Conservation (phyloP, 805 yeast species). For the Candida gorgasii region DNA sequence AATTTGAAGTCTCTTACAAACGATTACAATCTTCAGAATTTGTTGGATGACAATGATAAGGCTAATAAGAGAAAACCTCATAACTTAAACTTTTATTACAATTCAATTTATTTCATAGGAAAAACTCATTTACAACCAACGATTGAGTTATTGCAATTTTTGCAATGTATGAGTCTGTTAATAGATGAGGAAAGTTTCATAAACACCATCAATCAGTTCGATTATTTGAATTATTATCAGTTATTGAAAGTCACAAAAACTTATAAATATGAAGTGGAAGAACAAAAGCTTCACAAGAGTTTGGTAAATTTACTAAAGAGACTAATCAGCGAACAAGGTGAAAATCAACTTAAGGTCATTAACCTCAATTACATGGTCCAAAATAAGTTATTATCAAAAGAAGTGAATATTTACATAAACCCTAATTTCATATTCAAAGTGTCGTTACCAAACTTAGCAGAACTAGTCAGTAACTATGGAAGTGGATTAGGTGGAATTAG, state of each 20-base stretch:
- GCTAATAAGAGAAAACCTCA: constrained; percentile 34
- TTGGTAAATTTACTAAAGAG: constrained; percentile 29
- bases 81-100: constrained; percentile 61
- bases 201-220: constrained; percentile 53
- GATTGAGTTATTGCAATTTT: constrained; percentile 82
- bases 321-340: constrained; percentile 39
- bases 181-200: constrained; percentile 63
- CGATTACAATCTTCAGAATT: constrained; percentile 20
- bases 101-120: constrained; percentile 64
- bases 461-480: constrained; percentile 74
- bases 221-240: constrained; percentile 65
- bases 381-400: constrained; percentile 39
- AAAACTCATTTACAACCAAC: constrained; percentile 68
- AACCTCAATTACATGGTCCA: constrained; percentile 42
- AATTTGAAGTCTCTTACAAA: constrained; percentile 21
- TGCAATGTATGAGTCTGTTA: constrained; percentile 79
- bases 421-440: constrained; percentile 55
- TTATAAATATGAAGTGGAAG: constrained; percentile 84
- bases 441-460: constrained; percentile 70
- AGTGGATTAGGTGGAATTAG: constrained; percentile 68
- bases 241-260: constrained; percentile 67
- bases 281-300: constrained; percentile 57
- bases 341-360: constrained; percentile 28
- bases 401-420: constrained; percentile 50
- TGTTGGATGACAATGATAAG: constrained; percentile 23